Evolutionary conservation across 768 basidiomycete species (phyloP), one percentile per base, ranked within the genome.

Genomic region (Boletus insuetus): DNA sequence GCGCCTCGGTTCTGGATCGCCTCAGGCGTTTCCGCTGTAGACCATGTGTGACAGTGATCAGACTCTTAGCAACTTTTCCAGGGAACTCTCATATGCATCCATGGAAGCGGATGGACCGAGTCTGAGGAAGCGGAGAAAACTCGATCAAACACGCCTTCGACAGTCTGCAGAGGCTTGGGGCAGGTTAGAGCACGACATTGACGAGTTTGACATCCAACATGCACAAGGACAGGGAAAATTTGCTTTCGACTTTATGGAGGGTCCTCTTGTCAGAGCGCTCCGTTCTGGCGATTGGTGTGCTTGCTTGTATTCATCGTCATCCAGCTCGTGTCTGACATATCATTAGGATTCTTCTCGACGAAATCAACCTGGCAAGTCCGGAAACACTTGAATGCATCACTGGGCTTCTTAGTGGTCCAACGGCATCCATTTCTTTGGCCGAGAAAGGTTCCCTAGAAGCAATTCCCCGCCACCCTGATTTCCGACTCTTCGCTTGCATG

Each of bases 401-500:
- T 6, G 81, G 85, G n/a, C 78, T 99, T 9, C 80, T 98, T 17
- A 88, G 91, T 57, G 82, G 86, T n/a, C 82, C 93, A 2, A 84
- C 82, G 9, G 84, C 92, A 0, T 98, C 96, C 1, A 87, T 99
- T 61, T 91, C 94, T 0, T 76, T 99, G 53, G 94, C 94, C 0
- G 97, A 98, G 67, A 85, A 94, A 68, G 96, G 95, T 1, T 88
- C 92, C 11, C 73, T 98, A 51, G 91, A 94, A 62, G 89, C 91
- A 2, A 80, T 98, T 29, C 86, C 87, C 46, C 88, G 97, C 0
- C 97, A 99, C 69, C 85, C 93, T n/a, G 88, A 96, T 64, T 99
- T 99, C 76, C 89, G 96, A 19, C 79, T 98, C 6, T 98, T 98
- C 65, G 94, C 94, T 5, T 99, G 97, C 69, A 99, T 99, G 97